These are phyloP conservation scores for Calycina marina DNA, from an alignment of 2,329 filamentous ascomycete species.

Conservation along the genomic window DNA sequence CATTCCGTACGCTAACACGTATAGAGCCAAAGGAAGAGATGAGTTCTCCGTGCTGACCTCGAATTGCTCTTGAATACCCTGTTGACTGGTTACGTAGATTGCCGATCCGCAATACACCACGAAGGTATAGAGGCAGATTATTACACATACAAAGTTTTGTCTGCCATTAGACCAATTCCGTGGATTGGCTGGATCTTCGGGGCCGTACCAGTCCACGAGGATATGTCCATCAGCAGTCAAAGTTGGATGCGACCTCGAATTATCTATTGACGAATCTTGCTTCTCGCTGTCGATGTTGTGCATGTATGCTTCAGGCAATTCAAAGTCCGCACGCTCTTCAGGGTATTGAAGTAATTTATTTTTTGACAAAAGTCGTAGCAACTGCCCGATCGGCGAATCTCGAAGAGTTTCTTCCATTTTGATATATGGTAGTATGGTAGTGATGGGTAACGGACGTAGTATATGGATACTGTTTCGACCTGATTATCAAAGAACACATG, in stretches of 20 bases:
- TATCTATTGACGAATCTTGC: background rate
- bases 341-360: constrained; percentile 42
- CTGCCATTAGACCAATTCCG: constrained; percentile 36
- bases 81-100: constrained; percentile 32
- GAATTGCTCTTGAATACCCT: constrained; percentile 37
- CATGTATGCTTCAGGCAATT: constrained; percentile 30
- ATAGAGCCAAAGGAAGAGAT: constrained; percentile 44
- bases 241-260: constrained; percentile 23
- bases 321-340: constrained; percentile 41
- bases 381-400: constrained; percentile 43
- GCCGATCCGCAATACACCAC: constrained; percentile 38
- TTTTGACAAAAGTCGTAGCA: constrained; percentile 37
- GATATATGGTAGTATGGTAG: too few relatives aligned
- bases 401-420: constrained; percentile 27
- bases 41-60: constrained; percentile 35
- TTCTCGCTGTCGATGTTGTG: constrained; percentile 1
- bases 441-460: too few relatives aligned
- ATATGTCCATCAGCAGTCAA: constrained; percentile 29
- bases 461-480: too few relatives aligned
- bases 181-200: constrained; percentile 39
- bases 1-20: constrained; percentile 48
- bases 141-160: constrained; percentile 26
- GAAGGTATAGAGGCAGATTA: constrained; percentile 44
- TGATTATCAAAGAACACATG: too few relatives aligned
- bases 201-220: constrained; percentile 39